Percentiles rank a stretch among this genome's conserved stretches.
Evolutionary conservation across 495 filamentous ascomycete genomes (phyloP).

Genomic region (Podospora tetraspora): DNA sequence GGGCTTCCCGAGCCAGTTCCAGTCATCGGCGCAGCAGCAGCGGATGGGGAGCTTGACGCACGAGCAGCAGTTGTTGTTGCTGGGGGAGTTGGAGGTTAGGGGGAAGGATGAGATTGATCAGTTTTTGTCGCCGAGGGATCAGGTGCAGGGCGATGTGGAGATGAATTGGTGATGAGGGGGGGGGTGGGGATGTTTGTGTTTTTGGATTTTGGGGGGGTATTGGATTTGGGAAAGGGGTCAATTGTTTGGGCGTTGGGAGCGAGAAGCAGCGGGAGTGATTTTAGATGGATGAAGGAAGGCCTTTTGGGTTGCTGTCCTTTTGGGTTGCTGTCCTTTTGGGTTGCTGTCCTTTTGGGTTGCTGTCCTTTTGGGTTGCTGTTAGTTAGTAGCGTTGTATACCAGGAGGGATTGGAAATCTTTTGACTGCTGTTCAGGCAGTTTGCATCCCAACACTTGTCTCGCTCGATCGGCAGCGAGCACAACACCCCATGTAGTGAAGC

Average conservation of each 20-base stretch:
- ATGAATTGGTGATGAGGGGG: conserved; percentile 7
- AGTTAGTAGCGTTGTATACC: not conserved
- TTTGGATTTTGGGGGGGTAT: not conserved
- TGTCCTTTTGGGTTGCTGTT: not conserved
- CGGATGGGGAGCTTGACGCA: conserved; percentile 62
- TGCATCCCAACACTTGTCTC: not conserved
- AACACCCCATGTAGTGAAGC: not conserved
- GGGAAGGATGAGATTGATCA: conserved; percentile 59
- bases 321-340: too few species aligned
- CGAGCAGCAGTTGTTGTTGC: conserved; percentile 65
- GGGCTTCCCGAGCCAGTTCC: conserved; percentile 26
- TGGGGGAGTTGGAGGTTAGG: conserved; percentile 59
- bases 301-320: not conserved
- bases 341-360: too few species aligned
- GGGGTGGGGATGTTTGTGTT: conserved; percentile 9
- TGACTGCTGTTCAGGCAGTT: not conserved
- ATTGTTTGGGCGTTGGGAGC: not conserved
- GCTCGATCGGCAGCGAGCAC: not conserved
- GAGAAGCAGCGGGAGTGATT: not conserved
- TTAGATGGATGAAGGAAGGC: not conserved
- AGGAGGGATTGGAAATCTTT: not conserved
- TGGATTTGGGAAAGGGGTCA: not conserved
- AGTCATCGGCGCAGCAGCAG: conserved; percentile 35
- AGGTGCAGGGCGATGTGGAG: conserved; percentile 12
- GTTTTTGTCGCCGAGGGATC: conserved; percentile 48